These are phyloP conservation scores for Chlamydomonas asymmetrica DNA, from an alignment of 139 green algal genomes.

Conservation along the genomic window DNA sequence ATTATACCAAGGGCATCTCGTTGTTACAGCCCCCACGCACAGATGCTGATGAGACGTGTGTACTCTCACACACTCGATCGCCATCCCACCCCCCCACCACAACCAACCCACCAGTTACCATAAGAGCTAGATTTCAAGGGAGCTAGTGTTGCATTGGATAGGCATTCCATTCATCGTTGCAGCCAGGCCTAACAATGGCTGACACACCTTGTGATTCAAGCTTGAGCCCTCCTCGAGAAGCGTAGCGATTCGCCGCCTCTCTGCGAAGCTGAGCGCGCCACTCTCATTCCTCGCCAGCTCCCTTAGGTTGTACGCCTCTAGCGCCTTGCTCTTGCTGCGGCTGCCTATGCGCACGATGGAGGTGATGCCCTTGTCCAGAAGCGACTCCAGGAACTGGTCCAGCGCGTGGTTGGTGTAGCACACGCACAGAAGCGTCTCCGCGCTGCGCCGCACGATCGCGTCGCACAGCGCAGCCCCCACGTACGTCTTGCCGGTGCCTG, in stretches of 20 bases:
- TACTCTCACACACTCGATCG: too few relatives aligned
- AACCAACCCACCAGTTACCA: not conserved
- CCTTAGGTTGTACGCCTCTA: constrained; percentile 41
- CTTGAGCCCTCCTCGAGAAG: too few relatives aligned
- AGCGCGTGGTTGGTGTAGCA: constrained; percentile 86
- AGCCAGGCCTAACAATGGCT: not conserved
- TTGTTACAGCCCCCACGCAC: too few relatives aligned
- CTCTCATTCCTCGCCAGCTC: constrained; percentile 14
- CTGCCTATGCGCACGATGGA: constrained; percentile 62
- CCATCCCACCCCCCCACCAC: not conserved
- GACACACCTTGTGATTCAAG: too few relatives aligned
- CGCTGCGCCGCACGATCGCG: constrained; percentile 34
- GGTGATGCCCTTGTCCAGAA: constrained; percentile 64
- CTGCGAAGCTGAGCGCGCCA: too few relatives aligned
- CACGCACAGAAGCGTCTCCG: constrained; percentile 63
- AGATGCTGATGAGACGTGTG: too few relatives aligned
- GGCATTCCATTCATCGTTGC: too few relatives aligned
- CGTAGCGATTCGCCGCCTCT: too few relatives aligned
- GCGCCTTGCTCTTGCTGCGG: constrained; percentile 35
- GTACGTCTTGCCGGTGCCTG: constrained; percentile 64
- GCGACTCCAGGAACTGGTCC: constrained; percentile 70
- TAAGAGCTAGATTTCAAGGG: too few relatives aligned
- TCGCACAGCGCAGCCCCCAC: constrained; percentile 56
- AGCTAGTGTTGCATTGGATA: too few relatives aligned
- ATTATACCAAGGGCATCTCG: too few relatives aligned